A percentile compares a stretch with the other conserved stretches of the same genome.
Evolutionary conservation across 1,284 basidiomycete species (phyloP).

Genomic region (Cutaneotrichosporon daszewskae): DNA sequence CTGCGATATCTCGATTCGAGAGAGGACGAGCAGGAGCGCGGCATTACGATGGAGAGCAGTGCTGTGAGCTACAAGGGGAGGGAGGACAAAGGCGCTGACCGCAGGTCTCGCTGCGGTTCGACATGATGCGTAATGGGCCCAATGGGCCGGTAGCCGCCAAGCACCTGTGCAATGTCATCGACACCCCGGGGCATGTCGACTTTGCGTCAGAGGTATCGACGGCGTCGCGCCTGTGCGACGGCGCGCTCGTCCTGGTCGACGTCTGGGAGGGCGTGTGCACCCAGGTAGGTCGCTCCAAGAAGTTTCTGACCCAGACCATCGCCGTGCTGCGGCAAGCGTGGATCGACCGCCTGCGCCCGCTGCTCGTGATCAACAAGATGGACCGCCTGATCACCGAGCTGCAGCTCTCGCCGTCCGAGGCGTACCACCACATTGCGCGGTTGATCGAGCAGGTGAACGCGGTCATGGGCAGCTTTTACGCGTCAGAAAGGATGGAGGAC

Average conservation of each 20-base stretch:
- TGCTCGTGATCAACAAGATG: constrained; percentile 96
- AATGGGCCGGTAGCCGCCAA: constrained; percentile 37
- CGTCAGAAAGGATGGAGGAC: constrained; percentile 94
- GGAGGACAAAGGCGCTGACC: not conserved
- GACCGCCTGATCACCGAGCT: constrained; percentile 94
- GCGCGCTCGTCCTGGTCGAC: constrained; percentile 93
- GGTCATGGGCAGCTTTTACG: constrained; percentile 94
- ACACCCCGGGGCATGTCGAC: constrained; percentile 98
- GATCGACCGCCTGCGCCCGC: constrained; percentile 79
- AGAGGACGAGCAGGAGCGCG: constrained; percentile 95
- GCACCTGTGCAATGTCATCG: constrained; percentile 73
- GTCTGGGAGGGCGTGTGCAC: constrained; percentile 98
- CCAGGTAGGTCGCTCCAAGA: constrained; percentile 57
- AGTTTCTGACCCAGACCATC: constrained; percentile 62
- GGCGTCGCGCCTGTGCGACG: constrained; percentile 88
- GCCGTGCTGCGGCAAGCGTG: constrained; percentile 93
- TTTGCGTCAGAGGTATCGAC: constrained; percentile 96
- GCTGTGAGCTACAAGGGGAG: constrained; percentile 54
- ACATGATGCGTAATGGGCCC: constrained; percentile 56
- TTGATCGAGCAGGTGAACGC: constrained; percentile 98
- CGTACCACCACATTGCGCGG: constrained; percentile 86
- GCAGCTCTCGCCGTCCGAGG: constrained; percentile 83
- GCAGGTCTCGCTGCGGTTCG: constrained; percentile 69
- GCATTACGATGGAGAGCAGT: constrained; percentile 98
- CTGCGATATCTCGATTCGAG: constrained; percentile 92